Evolutionary conservation across 2,329 filamentous ascomycete genomes (phyloP).

Genomic region (Sporothrix curviconia): DNA sequence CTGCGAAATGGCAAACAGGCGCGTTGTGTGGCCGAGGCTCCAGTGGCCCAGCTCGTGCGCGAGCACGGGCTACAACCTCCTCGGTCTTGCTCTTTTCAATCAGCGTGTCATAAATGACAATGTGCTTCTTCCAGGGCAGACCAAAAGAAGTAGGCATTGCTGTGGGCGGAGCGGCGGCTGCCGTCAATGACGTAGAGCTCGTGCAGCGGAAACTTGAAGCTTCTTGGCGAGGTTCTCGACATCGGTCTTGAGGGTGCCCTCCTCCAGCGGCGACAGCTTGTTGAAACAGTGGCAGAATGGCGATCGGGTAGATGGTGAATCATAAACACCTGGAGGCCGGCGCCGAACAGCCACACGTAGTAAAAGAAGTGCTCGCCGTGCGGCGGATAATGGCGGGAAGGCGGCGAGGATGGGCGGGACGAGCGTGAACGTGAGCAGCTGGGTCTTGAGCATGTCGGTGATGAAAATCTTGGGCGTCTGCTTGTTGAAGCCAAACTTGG

Average conservation of each 20-base stretch:
- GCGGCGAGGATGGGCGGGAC: slow-evolving; percentile 83
- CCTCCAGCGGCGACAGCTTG: slow-evolving; percentile 87
- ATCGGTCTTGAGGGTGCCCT: slow-evolving; percentile 77
- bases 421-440: slow-evolving; percentile 71
- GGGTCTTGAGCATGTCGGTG: slow-evolving; percentile 85
- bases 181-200: slow-evolving; percentile 94
- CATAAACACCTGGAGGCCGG: slow-evolving; percentile 84
- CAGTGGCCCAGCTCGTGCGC: slow-evolving; percentile 96
- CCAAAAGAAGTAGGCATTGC: slow-evolving; percentile 93
- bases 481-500: slow-evolving; percentile 98
- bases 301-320: slow-evolving; percentile 94
- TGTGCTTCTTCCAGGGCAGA: slow-evolving; percentile 99
- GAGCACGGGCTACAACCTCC: slow-evolving; percentile 89
- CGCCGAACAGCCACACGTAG: slow-evolving; percentile 91
- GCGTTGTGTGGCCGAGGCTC: slow-evolving; percentile 91
- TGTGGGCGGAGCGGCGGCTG: slow-evolving; percentile 80
- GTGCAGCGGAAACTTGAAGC: slow-evolving; percentile 83
- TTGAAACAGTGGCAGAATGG: slow-evolving; percentile 95
- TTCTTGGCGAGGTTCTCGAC: slow-evolving; percentile 78
- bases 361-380: slow-evolving; percentile 96
- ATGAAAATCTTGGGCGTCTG: slow-evolving; percentile 85
- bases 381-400: slow-evolving; percentile 91
- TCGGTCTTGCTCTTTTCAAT: slow-evolving; percentile 90
- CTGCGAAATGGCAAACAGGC: slow-evolving; percentile 82
- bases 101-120: slow-evolving; percentile 96